Percentiles rank a stretch among this genome's conserved stretches.
phyloP scores from a whole-genome alignment of 2,329 filamentous ascomycete genomes.

The Lecanicillium sp. region DNA sequence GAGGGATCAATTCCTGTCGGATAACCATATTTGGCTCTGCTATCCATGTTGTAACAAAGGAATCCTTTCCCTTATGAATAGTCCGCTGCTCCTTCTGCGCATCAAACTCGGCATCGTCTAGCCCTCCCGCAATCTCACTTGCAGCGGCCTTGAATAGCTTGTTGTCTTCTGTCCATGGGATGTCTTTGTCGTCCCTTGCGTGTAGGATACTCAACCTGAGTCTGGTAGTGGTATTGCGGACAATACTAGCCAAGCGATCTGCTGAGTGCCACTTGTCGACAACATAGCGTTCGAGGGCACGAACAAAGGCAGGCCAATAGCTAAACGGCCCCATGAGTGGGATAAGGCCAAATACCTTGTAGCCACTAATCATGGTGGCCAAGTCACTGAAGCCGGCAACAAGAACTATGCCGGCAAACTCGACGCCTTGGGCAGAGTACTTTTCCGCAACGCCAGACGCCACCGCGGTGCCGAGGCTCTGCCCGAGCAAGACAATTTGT shows the following conservation, averaged over 20 bases:
- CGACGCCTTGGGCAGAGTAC: constrained; percentile 51
- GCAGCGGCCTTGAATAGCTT: constrained; percentile 54
- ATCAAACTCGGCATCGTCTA: constrained; percentile 30
- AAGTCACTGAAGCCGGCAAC: constrained; percentile 74
- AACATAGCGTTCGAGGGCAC: constrained; percentile 53
- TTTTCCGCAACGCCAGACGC: constrained; percentile 66
- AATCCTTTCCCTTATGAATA: constrained; percentile 33
- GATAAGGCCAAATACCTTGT: constrained; percentile 69
- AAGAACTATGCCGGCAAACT: constrained; percentile 74
- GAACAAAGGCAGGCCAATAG: constrained; percentile 55
- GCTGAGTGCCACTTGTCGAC: constrained; percentile 78
- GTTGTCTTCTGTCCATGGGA: constrained; percentile 65
- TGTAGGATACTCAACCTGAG: constrained; percentile 69
- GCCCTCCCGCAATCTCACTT: constrained; percentile 35
- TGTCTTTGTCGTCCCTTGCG: constrained; percentile 73
- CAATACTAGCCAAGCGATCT: constrained; percentile 53
- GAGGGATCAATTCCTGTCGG: constrained; percentile 45
- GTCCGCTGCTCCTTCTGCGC: constrained; percentile 39
- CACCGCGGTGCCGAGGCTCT: constrained; percentile 84
- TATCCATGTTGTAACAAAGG: constrained; percentile 39
- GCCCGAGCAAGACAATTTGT: constrained; percentile 74
- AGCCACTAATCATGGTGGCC: constrained; percentile 64
- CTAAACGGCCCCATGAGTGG: constrained; percentile 72
- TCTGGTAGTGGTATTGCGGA: constrained; percentile 40
- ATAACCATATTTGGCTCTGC: constrained; percentile 39